Percentiles rank a stretch among this genome's conserved stretches.
Conservation (phyloP, 169 alveolate species). For the Eimeria zaria region DNA sequence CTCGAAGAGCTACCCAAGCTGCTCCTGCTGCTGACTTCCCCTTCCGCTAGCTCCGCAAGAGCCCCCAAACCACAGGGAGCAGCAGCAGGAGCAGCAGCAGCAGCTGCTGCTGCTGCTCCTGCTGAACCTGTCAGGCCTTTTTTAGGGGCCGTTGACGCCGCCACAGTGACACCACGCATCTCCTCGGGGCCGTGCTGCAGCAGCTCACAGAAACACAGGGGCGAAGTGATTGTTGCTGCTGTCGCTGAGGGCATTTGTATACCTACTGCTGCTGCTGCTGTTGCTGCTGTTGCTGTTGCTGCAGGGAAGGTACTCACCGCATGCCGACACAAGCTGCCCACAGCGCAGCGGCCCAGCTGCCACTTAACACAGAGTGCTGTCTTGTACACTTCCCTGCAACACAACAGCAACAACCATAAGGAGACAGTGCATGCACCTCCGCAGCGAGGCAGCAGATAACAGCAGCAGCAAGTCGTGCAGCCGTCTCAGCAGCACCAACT, state of each 20-base stretch:
- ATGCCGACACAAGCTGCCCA: slow-evolving; percentile 79
- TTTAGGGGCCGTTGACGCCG: not conserved
- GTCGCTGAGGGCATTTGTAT: not conserved
- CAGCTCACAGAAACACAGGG: not conserved
- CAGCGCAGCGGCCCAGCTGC: slow-evolving; percentile 83
- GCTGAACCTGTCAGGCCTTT: slow-evolving; percentile 20
- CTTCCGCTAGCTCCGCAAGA: slow-evolving; percentile 23
- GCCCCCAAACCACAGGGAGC: slow-evolving; percentile 30
- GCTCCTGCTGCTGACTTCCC: slow-evolving; percentile 72
- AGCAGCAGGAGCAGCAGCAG: slow-evolving; percentile 27
- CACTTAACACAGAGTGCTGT: slow-evolving; percentile 83
- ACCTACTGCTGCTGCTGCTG: not conserved
- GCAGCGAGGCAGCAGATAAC: slow-evolving; percentile 39
- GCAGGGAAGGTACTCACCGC: slow-evolving; percentile 64
- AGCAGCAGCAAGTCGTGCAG: not conserved
- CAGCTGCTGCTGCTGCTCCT: slow-evolving; percentile 59
- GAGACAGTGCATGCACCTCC: not conserved
- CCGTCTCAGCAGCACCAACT: not conserved
- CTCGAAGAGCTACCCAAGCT: slow-evolving; percentile 35
- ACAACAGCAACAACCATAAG: not conserved
- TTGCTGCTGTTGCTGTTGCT: slow-evolving; percentile 16
- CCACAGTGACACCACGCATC: slow-evolving; percentile 58
- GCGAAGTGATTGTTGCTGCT: not conserved
- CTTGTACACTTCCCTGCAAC: slow-evolving; percentile 81
- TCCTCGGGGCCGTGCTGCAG: slow-evolving; percentile 79